Base-by-base conservation (phyloP, 2,329 filamentous ascomycete species). In the Pseudopyrenochaeta lycopersici region DNA sequence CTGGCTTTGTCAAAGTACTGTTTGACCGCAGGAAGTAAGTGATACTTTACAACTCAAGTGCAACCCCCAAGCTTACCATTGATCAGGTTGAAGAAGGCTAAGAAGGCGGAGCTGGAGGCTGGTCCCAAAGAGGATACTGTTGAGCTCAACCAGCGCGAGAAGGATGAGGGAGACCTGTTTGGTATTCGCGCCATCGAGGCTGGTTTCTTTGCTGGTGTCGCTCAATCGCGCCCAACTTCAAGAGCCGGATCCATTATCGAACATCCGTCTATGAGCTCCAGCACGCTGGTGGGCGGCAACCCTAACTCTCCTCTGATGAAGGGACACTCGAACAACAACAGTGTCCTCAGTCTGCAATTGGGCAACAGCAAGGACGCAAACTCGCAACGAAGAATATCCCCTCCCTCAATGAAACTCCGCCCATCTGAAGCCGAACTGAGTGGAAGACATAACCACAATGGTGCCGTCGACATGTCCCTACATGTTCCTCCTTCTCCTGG, bases 141-240 rank as follows among this genome's bases (percentile, higher is more conserved):
- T 43, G 73, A 73, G 46, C 53, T 76, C 36, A 74, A 72, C 49
- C 64, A 70, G 40, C 65, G 71, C 38, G 65, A 72, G 52, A 75
- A 73, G 61, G 74, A 76, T 54, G 72, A 76, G 49, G 74, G 74
- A 14, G 74, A 77, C 45, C 62, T 76, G 2, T 77, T 77, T 46
- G 74, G 74, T 41, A 63, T 77, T 38, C 72, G 75, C n/a, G 75
- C 75, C 50, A 73, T 77, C 30, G 75, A 77, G 60, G 74, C 75
- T 32, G 75, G 75, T n/a, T 77, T 74, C 61, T 76, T 67, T 44
- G 75, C 72, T 41, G 75, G 75, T 44, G 72, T 77, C 10, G 67
- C 71, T 21, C 75, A 77, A 46, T 77, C 75, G 20, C 71, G 73
- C 38, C 74, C 74, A 18, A 68, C 65, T 10, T 76, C 74, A 54